phyloP scores from a whole-genome alignment of 179 eudicot genomes.

The Drosera spatulata region DNA sequence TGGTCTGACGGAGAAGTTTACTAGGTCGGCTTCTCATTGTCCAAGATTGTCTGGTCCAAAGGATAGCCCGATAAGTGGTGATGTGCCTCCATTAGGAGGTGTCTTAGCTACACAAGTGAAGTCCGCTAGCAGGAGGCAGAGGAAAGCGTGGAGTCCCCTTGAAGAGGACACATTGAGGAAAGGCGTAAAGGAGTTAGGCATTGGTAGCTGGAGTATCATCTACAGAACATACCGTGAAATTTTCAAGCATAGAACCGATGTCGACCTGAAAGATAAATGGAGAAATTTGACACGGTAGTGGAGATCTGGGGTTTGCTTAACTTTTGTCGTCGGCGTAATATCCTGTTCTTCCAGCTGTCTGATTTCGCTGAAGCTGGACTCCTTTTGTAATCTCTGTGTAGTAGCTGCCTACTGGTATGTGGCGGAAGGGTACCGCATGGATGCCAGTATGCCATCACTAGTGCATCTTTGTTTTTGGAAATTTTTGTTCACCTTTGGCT shows the following conservation, averaged over 20 bases:
- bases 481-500: too few species aligned
- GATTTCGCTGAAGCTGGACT: too few species aligned
- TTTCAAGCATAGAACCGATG: constrained; percentile 37
- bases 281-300: constrained; percentile 20
- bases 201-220: constrained; percentile 42
- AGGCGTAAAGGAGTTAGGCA: constrained; percentile 33
- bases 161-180: constrained; percentile 42
- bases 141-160: constrained; percentile 21
- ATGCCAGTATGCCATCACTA: too few species aligned
- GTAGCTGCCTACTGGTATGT: too few species aligned
- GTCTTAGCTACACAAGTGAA: constrained; percentile 8
- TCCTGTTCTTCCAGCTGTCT: too few species aligned
- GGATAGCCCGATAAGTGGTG: neutral
- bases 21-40: constrained; percentile 8
- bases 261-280: constrained; percentile 55
- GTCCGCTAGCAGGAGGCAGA: constrained; percentile 16
- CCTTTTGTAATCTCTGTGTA: too few species aligned
- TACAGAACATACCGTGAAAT: constrained; percentile 13
- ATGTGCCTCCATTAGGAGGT: constrained; percentile 17
- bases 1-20: constrained; percentile 8
- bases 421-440: too few species aligned
- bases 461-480: too few species aligned
- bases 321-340: too few species aligned
- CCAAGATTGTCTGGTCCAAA: constrained; percentile 20
- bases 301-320: too few species aligned